Base-by-base conservation (phyloP, 345 rosid genomes). In the Brassica rapa region DNA sequence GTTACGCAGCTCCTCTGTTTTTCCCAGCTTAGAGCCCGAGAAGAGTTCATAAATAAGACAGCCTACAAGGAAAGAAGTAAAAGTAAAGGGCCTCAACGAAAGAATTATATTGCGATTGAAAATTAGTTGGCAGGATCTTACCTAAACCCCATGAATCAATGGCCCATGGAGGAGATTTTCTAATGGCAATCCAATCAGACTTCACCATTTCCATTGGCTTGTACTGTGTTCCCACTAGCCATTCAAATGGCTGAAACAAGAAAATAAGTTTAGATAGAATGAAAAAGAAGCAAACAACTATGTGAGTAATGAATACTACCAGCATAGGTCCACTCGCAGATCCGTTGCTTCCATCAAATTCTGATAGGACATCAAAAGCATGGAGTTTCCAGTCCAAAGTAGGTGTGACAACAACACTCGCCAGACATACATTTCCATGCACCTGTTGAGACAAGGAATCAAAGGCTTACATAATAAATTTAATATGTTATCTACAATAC, bases 71-170 rank as follows among this genome's bases (percentile, higher is more conserved):
- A 21, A 0, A 21, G 14, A 3, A 57, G 14, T 57, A 21, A 21
- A 21, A 57, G 57, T 32, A 27, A 51, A 43, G 55, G 66, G n/a
- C n/a, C n/a, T n/a, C n/a, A n/a, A n/a, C n/a, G n/a, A n/a, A n/a
- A n/a, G n/a, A n/a, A 15, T 71, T 37, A 8, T 56, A 62, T 57
- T 24, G 24, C 68, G 27, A 57, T 7, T 8, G 5, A 32, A 53
- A 41, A 53, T 59, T 12, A 14, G 62, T 55, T 32, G 6, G 27
- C 41, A 69, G 15, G 65, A 68, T 77, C 88, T 81, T 83, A 95
- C 99, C 99, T 84, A 95, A 87, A 27, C 99, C 99, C 99, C 98
- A 95, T 57, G 99, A 93, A 86, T 95, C 99, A 83, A 93, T 91
- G 71, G 94, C 86, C 98, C 98, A 95, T 43, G 98, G 89, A 6